Evolutionary conservation across 768 basidiomycete species (phyloP).

Genomic region (Leccinum arenicola): DNA sequence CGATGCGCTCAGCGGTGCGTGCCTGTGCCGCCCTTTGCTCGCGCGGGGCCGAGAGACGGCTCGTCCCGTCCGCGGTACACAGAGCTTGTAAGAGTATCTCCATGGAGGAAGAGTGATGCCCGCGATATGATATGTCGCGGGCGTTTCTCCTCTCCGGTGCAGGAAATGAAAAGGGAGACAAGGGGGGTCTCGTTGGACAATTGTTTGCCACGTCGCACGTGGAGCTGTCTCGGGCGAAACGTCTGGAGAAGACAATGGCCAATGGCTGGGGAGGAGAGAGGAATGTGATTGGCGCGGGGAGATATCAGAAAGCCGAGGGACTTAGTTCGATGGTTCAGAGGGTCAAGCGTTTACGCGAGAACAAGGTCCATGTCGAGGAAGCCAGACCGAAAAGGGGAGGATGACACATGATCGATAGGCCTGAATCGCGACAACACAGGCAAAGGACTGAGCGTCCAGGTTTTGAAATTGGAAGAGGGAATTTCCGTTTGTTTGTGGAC

Average conservation of each 20-base stretch:
- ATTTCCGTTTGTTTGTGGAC: conserved; percentile 20
- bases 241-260: not conserved
- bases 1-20: not conserved
- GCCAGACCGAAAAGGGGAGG: conserved; percentile 9
- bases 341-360: conserved; percentile 6
- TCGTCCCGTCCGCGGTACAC: not conserved
- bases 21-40: not conserved
- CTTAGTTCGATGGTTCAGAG: conserved; percentile 5
- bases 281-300: not conserved
- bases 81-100: not conserved
- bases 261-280: conserved; percentile 4
- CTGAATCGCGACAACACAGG: conserved; percentile 5
- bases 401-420: conserved; percentile 9
- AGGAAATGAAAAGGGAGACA: not conserved
- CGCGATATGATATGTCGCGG: not conserved
- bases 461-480: conserved; percentile 26
- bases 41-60: conserved; percentile 6
- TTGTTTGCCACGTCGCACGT: conserved; percentile 9
- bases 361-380: conserved; percentile 26
- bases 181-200: not conserved
- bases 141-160: not conserved
- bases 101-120: conserved; percentile 8
- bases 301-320: conserved; percentile 2
- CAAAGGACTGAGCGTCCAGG: not conserved
- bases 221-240: conserved; percentile 13